Evolutionary conservation across 257 asterid genomes (phyloP), one percentile per base, ranked within the genome.

Genomic region (Vinca minor): DNA sequence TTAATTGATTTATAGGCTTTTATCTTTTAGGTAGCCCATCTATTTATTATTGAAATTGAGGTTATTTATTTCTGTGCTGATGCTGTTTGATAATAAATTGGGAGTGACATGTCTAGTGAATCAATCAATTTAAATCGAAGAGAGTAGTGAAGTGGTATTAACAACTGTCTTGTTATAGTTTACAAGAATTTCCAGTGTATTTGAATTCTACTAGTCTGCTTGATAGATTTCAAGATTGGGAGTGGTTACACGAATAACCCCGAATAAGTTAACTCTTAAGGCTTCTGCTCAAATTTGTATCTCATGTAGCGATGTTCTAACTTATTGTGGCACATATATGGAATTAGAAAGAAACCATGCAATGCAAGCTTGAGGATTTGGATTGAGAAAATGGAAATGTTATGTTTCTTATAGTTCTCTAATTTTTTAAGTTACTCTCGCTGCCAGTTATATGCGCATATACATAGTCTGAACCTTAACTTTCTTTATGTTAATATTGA

Each of bases 241-340:
- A 1, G 5, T 62, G 5, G 17, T 25, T 1, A 45, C 1, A 1
- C 23, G 17, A 4, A 26, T 1, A 34, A 29, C 3, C 36, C n/a
- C n/a, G 6, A 39, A 60, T 38, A 60, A 54, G 5, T 60, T 23
- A 60, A 61, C n/a, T n/a, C n/a, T n/a, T n/a, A n/a, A n/a, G n/a
- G n/a, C n/a, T n/a, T n/a, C n/a, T n/a, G n/a, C n/a, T n/a, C n/a
- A n/a, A n/a, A n/a, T n/a, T n/a, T n/a, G n/a, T n/a, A n/a, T n/a
- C n/a, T n/a, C n/a, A n/a, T n/a, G n/a, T n/a, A n/a, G n/a, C n/a
- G n/a, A n/a, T n/a, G n/a, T n/a, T n/a, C n/a, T n/a, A n/a, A n/a
- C n/a, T n/a, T n/a, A n/a, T n/a, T n/a, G n/a, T n/a, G n/a, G n/a
- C n/a, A n/a, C n/a, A n/a, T n/a, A n/a, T n/a, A n/a, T n/a, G n/a